Evolutionary conservation across 352 stramenopile species (phyloP), one percentile per base, ranked within the genome.

Genomic region (Pelagophyceae sp.): DNA sequence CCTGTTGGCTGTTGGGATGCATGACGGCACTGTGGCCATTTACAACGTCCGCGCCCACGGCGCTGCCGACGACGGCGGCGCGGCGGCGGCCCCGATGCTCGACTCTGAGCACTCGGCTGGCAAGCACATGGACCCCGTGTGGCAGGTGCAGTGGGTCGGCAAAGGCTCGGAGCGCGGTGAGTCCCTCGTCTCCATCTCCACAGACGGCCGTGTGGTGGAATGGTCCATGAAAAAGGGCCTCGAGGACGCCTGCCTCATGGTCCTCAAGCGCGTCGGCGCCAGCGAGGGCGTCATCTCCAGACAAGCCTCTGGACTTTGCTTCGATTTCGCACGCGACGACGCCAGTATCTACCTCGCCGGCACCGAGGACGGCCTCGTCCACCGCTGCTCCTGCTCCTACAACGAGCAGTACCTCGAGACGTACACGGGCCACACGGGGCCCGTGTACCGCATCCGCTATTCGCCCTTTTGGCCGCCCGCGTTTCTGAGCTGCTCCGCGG

Each of bases 151-250:
- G 76, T 97, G 92, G 92, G 89, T 96, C 35, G 89, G 88, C 77
- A 93, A 93, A 75, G 92, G 91, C 32, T 82, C 82, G 51, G 89
- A 94, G 69, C 85, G 90, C 27, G 84, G 87, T 27, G 91, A 96
- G 72, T 91, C 86, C 29, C 88, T 96, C 40, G 92, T 97, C 5
- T 93, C 87, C 35, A 92, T 96, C 54, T 94, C 90, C 32, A 92
- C 88, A 58, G 92, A 97, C 76, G 91, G 91, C 2, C 88, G 91
- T 1, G 90, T 97, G 33, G 91, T 91, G 6, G 92, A 96, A 82
- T 97, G 92, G 92, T 94, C 88, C 80, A 88, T 95, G 72, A 95
- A 95, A 76, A 96, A 96, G 79, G 92, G 91, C 0, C 80, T 96
- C 51, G 91, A 87, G 70, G 91, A 89, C 77, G 93, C 85, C 69